Evolutionary conservation across 306 rosid genomes (phyloP).

Genomic region (Cajanus cajan): DNA sequence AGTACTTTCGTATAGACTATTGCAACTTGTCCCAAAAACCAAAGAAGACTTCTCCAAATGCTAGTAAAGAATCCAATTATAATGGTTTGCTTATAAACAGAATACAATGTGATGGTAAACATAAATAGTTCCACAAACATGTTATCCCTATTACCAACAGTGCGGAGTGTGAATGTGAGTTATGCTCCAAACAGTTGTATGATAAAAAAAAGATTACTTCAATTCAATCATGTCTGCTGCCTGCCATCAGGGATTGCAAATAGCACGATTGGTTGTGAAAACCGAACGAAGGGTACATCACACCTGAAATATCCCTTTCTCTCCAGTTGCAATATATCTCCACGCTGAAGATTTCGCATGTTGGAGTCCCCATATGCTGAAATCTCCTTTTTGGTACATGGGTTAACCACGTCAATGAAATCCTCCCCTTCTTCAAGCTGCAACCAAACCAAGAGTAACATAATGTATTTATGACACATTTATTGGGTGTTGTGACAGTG

Average conservation of each 20-base stretch:
- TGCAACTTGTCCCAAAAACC: not conserved
- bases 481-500: not conserved
- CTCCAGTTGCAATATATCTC: conserved; percentile 88
- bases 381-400: conserved; percentile 72
- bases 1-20: not conserved
- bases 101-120: conserved; percentile 13
- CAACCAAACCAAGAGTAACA: conserved; percentile 32
- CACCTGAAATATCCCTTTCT: conserved; percentile 93
- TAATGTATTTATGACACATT: not conserved
- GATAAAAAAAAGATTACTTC: conserved; percentile 40
- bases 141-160: not conserved
- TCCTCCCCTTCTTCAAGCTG: conserved; percentile 96
- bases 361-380: conserved; percentile 82
- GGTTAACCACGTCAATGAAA: conserved; percentile 70
- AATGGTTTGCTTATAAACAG: conserved; percentile 21
- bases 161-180: not conserved
- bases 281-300: conserved; percentile 67
- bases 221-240: conserved; percentile 56
- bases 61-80: conserved; percentile 12
- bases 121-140: conserved; percentile 23
- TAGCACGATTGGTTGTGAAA: conserved; percentile 72
- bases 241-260: conserved; percentile 88
- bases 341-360: conserved; percentile 70
- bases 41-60: not conserved
- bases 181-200: not conserved